phyloP scores from a whole-genome alignment of 352 stramenopile species.

The Globisporangium iwayamae region DNA sequence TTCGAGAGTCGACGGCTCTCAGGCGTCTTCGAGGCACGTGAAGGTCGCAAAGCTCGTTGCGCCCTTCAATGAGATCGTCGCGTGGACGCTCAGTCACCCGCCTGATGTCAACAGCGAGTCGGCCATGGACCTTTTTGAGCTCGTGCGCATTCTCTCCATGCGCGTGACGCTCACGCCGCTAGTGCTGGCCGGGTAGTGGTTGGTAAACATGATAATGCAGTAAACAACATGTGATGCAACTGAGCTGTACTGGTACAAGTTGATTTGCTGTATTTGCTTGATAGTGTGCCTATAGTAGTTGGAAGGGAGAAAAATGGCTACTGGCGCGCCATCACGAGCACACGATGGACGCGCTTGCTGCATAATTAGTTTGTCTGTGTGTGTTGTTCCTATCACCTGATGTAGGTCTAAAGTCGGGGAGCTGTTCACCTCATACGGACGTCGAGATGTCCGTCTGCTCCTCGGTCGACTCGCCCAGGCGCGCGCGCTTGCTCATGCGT shows the following conservation, averaged over 20 bases:
- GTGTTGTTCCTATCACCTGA: constrained; percentile 5
- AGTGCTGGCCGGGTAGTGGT: constrained; percentile 10
- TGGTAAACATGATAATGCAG: not conserved
- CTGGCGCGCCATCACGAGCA: not conserved
- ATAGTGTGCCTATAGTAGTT: not conserved
- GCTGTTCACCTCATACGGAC: constrained; percentile 24
- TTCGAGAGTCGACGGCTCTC: not conserved
- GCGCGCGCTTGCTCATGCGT: constrained; percentile 53
- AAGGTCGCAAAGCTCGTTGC: constrained; percentile 39
- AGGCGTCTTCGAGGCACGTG: constrained; percentile 11
- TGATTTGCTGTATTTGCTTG: constrained; percentile 21
- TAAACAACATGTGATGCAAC: not conserved
- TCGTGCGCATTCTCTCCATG: constrained; percentile 61
- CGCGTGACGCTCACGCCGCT: constrained; percentile 40
- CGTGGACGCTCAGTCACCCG: constrained; percentile 57
- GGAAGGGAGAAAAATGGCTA: not conserved
- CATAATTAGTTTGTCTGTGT: constrained; percentile 10
- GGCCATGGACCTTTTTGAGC: constrained; percentile 63
- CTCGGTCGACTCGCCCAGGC: constrained; percentile 42
- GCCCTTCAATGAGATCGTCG: constrained; percentile 50
- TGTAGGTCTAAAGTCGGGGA: constrained; percentile 23
- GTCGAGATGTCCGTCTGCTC: constrained; percentile 53
- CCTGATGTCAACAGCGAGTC: constrained; percentile 49
- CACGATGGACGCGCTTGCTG: not conserved
- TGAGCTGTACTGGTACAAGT: constrained; percentile 23